Conservation (phyloP, 2,329 filamentous ascomycete genomes). For the Paradendryphiella salina region DNA sequence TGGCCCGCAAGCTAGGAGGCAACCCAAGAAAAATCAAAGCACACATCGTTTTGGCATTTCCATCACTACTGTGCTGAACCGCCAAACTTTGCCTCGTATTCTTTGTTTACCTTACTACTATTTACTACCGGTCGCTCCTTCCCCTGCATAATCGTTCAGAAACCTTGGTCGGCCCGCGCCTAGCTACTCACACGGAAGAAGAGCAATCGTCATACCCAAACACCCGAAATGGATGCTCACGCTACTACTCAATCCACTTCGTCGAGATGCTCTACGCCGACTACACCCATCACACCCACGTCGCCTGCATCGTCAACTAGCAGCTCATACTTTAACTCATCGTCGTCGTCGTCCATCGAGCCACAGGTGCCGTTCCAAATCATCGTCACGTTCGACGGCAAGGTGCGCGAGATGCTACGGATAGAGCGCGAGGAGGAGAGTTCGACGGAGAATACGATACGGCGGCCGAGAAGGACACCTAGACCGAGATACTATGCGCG, state of each 20-base stretch:
- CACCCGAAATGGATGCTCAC: constrained; percentile 5
- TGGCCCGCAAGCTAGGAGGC: too few relatives aligned
- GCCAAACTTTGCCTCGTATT: neutral
- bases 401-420: constrained; percentile 31
- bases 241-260: neutral
- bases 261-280: constrained; percentile 5
- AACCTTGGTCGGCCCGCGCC: neutral
- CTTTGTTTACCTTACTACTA: neutral
- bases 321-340: constrained; percentile 9
- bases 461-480: constrained; percentile 1
- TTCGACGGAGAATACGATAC: constrained; percentile 7
- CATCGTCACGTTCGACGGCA: constrained; percentile 35
- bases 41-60: neutral
- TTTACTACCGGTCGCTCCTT: neutral
- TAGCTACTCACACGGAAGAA: neutral
- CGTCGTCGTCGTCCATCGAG: constrained; percentile 10
- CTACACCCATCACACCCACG: constrained; percentile 4
- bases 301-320: constrained; percentile 10
- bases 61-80: neutral
- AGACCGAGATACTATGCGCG: constrained; percentile 20
- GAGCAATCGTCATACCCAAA: constrained; percentile 1
- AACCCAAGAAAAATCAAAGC: too few relatives aligned
- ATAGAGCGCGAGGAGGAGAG: constrained; percentile 19
- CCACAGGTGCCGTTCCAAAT: constrained; percentile 33
- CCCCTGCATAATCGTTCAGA: neutral